Evolutionary conservation across 192 early-diverging fungal genomes (phyloP).

Genomic region (Mortierella claussenii): DNA sequence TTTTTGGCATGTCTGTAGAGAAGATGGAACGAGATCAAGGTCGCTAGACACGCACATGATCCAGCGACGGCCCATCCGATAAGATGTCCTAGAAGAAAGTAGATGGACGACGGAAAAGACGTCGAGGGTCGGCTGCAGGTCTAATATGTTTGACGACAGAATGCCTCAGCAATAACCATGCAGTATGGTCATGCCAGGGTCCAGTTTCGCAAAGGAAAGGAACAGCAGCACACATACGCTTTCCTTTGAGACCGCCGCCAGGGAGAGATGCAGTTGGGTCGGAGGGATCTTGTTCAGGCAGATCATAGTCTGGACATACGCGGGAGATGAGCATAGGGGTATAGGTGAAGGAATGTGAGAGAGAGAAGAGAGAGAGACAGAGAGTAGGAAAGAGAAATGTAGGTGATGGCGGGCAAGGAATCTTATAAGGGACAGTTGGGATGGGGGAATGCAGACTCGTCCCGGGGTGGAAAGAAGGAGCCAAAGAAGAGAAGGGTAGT

Average conservation of each 20-base stretch:
- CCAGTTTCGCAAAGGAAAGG: background rate
- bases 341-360: constrained; percentile 1
- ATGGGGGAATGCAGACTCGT: too few relatives aligned
- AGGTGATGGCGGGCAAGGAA: background rate
- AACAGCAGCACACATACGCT: constrained; percentile 13
- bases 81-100: constrained; percentile 54
- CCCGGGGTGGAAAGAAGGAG: too few relatives aligned
- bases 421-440: too few relatives aligned
- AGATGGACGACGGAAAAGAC: background rate
- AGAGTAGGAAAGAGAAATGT: background rate
- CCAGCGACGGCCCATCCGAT: constrained; percentile 71
- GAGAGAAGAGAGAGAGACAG: background rate
- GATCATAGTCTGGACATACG: constrained; percentile 40
- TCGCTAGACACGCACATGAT: constrained; percentile 62
- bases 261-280: background rate
- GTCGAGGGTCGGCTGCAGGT: too few relatives aligned
- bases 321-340: constrained; percentile 12
- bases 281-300: background rate
- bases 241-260: constrained; percentile 19
- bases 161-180: background rate
- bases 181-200: background rate
- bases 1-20: constrained; percentile 63
- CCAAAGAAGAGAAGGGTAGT: too few relatives aligned
- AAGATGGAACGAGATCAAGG: constrained; percentile 60
- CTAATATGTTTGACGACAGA: background rate